Percentiles rank a stretch among this genome's conserved stretches.
phyloP scores from a whole-genome alignment of 305 asterid species.

The Salvia sclarea region DNA sequence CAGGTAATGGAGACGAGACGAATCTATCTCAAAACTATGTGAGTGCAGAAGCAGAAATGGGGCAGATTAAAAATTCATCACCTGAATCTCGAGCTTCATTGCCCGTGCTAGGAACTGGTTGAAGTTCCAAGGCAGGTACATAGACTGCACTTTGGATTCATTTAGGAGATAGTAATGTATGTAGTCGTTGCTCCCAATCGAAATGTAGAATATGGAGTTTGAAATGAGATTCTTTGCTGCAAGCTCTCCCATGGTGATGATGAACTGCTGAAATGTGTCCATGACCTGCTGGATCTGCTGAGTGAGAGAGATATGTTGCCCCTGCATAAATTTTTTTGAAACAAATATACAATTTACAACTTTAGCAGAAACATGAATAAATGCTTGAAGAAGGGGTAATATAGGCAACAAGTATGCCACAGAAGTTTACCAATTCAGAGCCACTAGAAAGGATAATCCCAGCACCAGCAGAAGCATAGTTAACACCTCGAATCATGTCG shows the following conservation, averaged over 20 bases:
- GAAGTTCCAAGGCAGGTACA: conserved; percentile 82
- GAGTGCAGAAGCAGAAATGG: conserved; percentile 6
- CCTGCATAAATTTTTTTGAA: conserved; percentile 48
- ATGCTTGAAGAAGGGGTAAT: no score
- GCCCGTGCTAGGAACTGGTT: conserved; percentile 67
- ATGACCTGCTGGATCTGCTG: conserved; percentile 93
- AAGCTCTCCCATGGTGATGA: conserved; percentile 76
- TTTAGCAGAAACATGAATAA: not conserved
- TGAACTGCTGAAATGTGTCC: conserved; percentile 81
- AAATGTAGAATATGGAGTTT: conserved; percentile 76
- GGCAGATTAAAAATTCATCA: conserved; percentile 25
- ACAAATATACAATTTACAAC: not conserved
- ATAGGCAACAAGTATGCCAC: not conserved
- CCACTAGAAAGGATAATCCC: conserved; percentile 93
- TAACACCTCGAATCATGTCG: conserved; percentile 74
- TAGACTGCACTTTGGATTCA: conserved; percentile 68
- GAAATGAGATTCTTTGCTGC: conserved; percentile 63
- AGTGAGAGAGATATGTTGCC: conserved; percentile 82
- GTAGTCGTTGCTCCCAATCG: conserved; percentile 91
- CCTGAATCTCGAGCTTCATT: conserved; percentile 79
- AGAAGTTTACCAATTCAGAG: conserved; percentile 68
- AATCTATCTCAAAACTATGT: not conserved
- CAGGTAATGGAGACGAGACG: not conserved
- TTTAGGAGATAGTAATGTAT: conserved; percentile 93
- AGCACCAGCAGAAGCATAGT: conserved; percentile 96